Base-by-base conservation (phyloP, 495 filamentous ascomycete species). In the Hyphodiscus hymeniophilus region DNA sequence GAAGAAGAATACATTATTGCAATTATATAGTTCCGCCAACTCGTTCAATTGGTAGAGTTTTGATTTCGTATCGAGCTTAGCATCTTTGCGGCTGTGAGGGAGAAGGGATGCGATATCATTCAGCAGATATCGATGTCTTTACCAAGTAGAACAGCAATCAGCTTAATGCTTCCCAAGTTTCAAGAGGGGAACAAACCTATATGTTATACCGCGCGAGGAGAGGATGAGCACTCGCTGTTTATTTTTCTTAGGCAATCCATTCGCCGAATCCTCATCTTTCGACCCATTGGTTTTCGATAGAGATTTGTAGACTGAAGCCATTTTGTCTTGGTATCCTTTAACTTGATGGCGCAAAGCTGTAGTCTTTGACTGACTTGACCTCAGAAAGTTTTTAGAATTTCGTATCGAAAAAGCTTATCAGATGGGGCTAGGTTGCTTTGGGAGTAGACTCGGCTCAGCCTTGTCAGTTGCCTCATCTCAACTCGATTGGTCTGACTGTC, bases 1-100 rank as follows among this genome's bases (percentile, higher is more conserved):
- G 63, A 96, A 92, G 69, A 95, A 99, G 51, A 95, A 75, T 42
- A 97, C 81, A 65, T 96, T 92, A 69, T 99, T 99, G 79, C 91
- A 96, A 56, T 95, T 97, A 74, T 96, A 94, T 16, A 99, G 79
- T 56, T 99, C 91, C 32, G 92, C 92, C 13, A 97, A 80, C 63
- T 95, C 91, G 70, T 97, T 97, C 7, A 99, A 77, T 58, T 95
- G 81, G 64, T 86, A 81, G 49, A 95, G 83, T 58, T 94, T 89
- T 44, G 89, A 90, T 66, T 97, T 96, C 32, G 90, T 92, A 58
- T 97, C 91, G 42, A 95, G 80, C 65, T 99, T 99, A 49, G 84
- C 89, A 63, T 99, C 92, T 68, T 94, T 94, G 58, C 89, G 79
- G 31, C 80, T 80, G 59, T 99, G 92, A 0, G 92, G 92, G 41